Evolutionary conservation across 306 rosid species (phyloP), one percentile per base, ranked within the genome.

Genomic region (Pyrus communis): DNA sequence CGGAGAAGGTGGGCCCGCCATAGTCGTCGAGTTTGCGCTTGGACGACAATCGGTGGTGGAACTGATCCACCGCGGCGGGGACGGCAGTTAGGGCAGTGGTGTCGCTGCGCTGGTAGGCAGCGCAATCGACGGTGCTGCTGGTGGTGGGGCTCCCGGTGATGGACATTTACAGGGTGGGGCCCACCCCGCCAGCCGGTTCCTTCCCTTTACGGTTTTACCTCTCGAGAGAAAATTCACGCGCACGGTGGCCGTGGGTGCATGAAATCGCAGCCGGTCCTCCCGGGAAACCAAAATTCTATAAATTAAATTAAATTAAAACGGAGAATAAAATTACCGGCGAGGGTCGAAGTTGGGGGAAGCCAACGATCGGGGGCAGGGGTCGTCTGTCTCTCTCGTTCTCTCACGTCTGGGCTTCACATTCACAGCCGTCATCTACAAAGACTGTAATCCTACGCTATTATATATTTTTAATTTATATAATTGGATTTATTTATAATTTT

Each of bases 11-110:
- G 21, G 90, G 82, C 14, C 82, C 86, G 46, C 82, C 84, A 73
- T 84, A 87, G 52, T 91, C 93, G 75, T 84, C 93, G 46, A 89
- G 82, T 79, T 94, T 94, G 9, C 98, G 94, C 75, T 94, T 94
- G 2, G 93, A 78, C 3, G 93, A 75, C 45, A 75, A 79, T 31
- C 90, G 80, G 75, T 75, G 75, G 66, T 67, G 82, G 35, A 31
- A 73, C 42, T 71, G 79, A 59, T 82, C 85, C 49, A 59, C 60
- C 38, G 70, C 54, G 21, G 76, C 40, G 45, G 33, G 63, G 35
- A 45, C 23, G 46, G 72, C 52, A 31, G n/a, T 27, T 51, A 80
- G 23, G 69, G 75, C 38, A 67, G 69, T 46, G 74, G 54, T 61
- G 55, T 80, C 78, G 77, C 78, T 77, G 76, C 72, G 85, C 79